Conservation (phyloP, 352 stramenopile genomes). For the Plasmopara viticola region DNA sequence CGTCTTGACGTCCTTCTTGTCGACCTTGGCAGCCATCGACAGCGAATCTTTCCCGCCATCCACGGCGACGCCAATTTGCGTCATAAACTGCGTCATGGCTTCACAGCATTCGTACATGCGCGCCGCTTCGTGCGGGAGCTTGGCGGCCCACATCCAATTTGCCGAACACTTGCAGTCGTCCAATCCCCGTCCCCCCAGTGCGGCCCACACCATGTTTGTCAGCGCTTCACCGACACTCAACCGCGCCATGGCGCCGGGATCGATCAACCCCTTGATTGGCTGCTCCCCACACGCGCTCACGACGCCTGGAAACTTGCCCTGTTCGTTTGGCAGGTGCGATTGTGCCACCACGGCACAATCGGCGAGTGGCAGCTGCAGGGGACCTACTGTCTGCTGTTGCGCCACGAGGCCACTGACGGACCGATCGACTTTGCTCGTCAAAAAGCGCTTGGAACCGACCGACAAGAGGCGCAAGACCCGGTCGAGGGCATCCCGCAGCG, state of each 20-base stretch:
- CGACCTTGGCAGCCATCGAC: constrained; percentile 96
- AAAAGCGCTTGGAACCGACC: constrained; percentile 97
- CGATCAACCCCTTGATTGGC: constrained; percentile 95
- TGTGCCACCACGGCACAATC: constrained; percentile 97
- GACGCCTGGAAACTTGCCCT: constrained; percentile 89
- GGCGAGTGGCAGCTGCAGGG: constrained; percentile 94
- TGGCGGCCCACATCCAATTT: constrained; percentile 99
- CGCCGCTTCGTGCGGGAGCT: constrained; percentile 96
- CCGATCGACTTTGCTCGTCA: constrained; percentile 96
- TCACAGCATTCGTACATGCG: constrained; percentile 98
- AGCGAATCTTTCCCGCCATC: constrained; percentile 99
- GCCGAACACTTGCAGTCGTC: constrained; percentile 96
- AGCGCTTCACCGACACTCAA: constrained; percentile 96
- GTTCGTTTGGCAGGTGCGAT: constrained; percentile 87
- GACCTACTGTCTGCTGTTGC: constrained; percentile 98
- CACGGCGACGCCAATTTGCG: constrained; percentile 93
- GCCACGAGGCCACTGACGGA: constrained; percentile 97
- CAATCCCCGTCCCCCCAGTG: constrained; percentile 84
- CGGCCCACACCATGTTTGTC: constrained; percentile 98
- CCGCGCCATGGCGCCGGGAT: constrained; percentile 93
- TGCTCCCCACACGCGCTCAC: constrained; percentile 96
- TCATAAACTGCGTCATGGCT: constrained; percentile 93
- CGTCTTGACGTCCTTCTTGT: constrained; percentile 95
- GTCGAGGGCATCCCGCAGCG: constrained; percentile 87
- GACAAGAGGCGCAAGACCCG: constrained; percentile 93